Evolutionary conservation across 352 stramenopile species (phyloP), one percentile per base, ranked within the genome.

Genomic region (Thalassiosira livingstoniorum): DNA sequence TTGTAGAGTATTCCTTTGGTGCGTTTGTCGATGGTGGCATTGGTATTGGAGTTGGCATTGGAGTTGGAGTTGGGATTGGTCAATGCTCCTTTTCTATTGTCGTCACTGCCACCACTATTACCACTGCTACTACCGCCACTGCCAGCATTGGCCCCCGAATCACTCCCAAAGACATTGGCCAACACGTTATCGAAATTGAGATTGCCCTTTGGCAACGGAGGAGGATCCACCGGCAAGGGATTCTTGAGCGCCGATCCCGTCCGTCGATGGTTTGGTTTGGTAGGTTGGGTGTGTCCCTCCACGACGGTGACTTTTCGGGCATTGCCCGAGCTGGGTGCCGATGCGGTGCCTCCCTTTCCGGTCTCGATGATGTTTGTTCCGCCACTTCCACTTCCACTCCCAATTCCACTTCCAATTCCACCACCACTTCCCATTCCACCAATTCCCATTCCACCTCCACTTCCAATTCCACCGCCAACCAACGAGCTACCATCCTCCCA

Each of bases 1-100:
- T 92, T 92, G 76, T 93, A 95, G 4, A 94, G 51, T 35, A 93
- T 88, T 34, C 88, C 90, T 11, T 63, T 63, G 47, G 4, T 58
- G 39, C 57, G 2, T 43, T 65, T 65, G 57, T 47, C 29, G 32
- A 23, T 65, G 34, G 35, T 73, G 2, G 13, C 4, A 10, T 66
- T 66, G 31, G 27, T 47, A 47, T 47, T 18, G 42, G 42, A 18
- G 10, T 18, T 18, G 42, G 10, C 42, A 18, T n/a, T n/a, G n/a
- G n/a, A n/a, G n/a, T n/a, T n/a, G n/a, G n/a, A n/a, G n/a, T n/a
- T n/a, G n/a, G n/a, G n/a, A n/a, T n/a, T n/a, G n/a, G n/a, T n/a
- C n/a, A n/a, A n/a, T n/a, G n/a, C n/a, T n/a, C n/a, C 10, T 51
- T 51, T 51, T 51, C 10, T 51, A 51, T 51, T 18, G 10, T 51